phyloP scores from a whole-genome alignment of 495 filamentous ascomycete genomes.

The Penicillium cosmopolitanum region DNA sequence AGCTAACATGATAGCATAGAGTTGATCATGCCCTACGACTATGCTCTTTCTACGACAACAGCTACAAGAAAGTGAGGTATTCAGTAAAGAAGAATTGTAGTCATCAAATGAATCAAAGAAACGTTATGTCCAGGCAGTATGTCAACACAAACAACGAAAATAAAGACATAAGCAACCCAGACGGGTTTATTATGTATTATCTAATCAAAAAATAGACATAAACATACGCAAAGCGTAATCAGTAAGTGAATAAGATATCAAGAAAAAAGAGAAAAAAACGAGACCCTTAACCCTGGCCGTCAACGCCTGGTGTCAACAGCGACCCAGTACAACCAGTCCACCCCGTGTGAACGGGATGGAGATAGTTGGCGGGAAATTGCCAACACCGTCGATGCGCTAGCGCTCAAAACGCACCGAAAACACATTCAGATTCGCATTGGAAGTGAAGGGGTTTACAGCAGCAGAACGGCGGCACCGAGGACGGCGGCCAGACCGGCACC shows the following conservation, averaged over 20 bases:
- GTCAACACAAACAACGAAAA: conserved; percentile 10
- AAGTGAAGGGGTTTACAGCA: conserved; percentile 60
- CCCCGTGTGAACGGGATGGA: background rate
- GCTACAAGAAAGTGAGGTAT: background rate
- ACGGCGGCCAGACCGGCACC: conserved; percentile 74
- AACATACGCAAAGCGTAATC: conserved; percentile 24
- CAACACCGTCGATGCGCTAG: conserved; percentile 12
- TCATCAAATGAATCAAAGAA: conserved; percentile 13
- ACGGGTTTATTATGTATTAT: conserved; percentile 33
- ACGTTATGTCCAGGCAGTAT: conserved; percentile 29
- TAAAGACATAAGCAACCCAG: conserved; percentile 20
- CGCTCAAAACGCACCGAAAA: conserved; percentile 10
- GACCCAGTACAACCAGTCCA: background rate
- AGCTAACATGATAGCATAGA: too few relatives aligned
- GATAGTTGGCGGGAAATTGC: background rate
- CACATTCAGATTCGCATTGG: conserved; percentile 1
- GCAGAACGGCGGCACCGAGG: conserved; percentile 71
- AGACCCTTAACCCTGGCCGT: conserved; percentile 10
- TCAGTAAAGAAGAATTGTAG: background rate
- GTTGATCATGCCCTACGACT: too few relatives aligned
- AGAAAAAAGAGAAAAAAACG: conserved; percentile 15
- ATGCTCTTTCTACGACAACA: too few relatives aligned
- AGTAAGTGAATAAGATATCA: conserved; percentile 3
- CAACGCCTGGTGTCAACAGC: conserved; percentile 15
- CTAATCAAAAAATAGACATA: conserved; percentile 29